These are phyloP conservation scores for Diaporthe amygdali DNA, from an alignment of 2,329 filamentous ascomycete genomes.

Conservation along the genomic window DNA sequence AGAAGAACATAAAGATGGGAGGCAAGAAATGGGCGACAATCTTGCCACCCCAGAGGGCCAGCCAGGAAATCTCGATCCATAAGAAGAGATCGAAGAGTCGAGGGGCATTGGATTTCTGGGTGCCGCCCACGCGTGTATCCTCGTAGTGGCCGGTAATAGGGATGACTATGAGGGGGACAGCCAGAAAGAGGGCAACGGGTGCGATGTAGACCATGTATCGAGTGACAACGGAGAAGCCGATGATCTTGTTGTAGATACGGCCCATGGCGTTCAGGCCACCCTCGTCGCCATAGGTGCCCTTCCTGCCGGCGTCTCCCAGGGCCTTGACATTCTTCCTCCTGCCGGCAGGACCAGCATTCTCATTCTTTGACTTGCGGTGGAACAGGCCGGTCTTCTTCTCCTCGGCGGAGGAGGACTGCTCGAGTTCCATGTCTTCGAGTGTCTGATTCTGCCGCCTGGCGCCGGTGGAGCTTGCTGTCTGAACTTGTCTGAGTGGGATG, in stretches of 20 bases:
- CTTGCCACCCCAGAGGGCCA: constrained; percentile 71
- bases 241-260: constrained; percentile 67
- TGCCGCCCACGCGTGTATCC: constrained; percentile 43
- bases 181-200: constrained; percentile 66
- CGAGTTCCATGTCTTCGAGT: constrained; percentile 38
- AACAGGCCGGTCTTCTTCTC: constrained; percentile 55
- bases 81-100: constrained; percentile 67
- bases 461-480: constrained; percentile 60
- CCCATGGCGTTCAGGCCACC: constrained; percentile 69
- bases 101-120: constrained; percentile 25
- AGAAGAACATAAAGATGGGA: constrained; percentile 69
- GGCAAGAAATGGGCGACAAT: constrained; percentile 66
- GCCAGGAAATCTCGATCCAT: constrained; percentile 74
- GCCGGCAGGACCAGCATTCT: constrained; percentile 44
- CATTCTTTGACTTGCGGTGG: constrained; percentile 35
- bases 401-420: constrained; percentile 16
- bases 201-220: constrained; percentile 73
- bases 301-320: constrained; percentile 44
- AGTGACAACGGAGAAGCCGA: constrained; percentile 67
- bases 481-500: constrained; percentile 62
- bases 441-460: constrained; percentile 40
- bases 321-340: constrained; percentile 53
- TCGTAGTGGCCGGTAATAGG: constrained; percentile 45
- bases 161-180: constrained; percentile 65
- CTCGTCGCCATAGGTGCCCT: constrained; percentile 55